Conservation (phyloP, 352 stramenopile species). For the Globisporangium perplexum region DNA sequence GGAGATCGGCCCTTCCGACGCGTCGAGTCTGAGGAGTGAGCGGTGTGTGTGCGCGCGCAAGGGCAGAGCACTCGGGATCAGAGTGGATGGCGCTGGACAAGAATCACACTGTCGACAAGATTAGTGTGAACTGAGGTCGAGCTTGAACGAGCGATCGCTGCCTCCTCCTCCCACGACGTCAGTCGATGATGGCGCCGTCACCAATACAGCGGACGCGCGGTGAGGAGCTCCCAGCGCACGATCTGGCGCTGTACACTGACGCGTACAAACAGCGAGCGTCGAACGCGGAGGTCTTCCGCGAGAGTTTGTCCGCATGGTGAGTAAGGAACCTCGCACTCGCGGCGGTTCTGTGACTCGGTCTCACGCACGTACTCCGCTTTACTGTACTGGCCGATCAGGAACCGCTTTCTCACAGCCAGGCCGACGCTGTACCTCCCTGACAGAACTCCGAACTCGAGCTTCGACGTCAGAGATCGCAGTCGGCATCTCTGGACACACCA, state of each 20-base stretch:
- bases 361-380: neutral
- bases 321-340: neutral
- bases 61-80: too few relatives aligned
- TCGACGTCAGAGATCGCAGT: slow-evolving; percentile 24
- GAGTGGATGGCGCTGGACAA: too few relatives aligned
- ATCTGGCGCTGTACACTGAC: slow-evolving; percentile 35
- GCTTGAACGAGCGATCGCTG: too few relatives aligned
- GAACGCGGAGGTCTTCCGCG: slow-evolving; percentile 8
- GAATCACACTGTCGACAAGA: too few relatives aligned
- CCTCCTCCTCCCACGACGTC: too few relatives aligned
- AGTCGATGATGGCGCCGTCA: neutral
- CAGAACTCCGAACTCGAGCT: slow-evolving; percentile 29
- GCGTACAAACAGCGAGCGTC: slow-evolving; percentile 23
- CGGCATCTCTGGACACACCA: slow-evolving; percentile 40
- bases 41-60: too few relatives aligned
- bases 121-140: too few relatives aligned
- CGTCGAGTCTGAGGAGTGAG: neutral
- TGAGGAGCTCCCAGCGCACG: slow-evolving; percentile 13
- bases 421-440: slow-evolving; percentile 46
- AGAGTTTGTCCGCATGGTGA: slow-evolving; percentile 22
- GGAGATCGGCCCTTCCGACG: too few relatives aligned
- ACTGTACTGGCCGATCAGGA: slow-evolving; percentile 25
- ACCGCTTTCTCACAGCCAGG: slow-evolving; percentile 20
- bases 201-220: neutral
- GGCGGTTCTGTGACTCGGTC: neutral